A percentile compares a stretch with the other conserved stretches of the same genome.
phyloP scores from a whole-genome alignment of 75 land plant species.

The Ceratopteris richardii region DNA sequence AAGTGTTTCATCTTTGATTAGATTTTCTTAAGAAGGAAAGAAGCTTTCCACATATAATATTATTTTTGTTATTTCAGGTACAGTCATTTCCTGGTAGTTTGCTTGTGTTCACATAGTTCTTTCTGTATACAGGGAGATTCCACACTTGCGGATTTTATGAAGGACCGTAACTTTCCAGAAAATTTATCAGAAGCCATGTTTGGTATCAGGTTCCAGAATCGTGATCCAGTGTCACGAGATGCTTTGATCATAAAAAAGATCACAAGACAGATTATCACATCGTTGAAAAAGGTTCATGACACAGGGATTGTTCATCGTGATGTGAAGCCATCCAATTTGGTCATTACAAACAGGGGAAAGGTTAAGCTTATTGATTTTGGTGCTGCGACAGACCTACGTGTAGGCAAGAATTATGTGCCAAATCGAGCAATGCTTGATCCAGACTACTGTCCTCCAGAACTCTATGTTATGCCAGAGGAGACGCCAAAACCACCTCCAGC shows the following conservation, averaged over 20 bases:
- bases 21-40: too few species aligned
- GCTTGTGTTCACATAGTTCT: too few species aligned
- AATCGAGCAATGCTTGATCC: conserved; percentile 88
- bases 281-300: conserved; percentile 80
- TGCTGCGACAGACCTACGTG: conserved; percentile 97
- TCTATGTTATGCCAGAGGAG: conserved; percentile 91
- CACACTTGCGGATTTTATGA: conserved; percentile 85
- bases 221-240: conserved; percentile 44
- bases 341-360: conserved; percentile 80
- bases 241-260: conserved; percentile 87
- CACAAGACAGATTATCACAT: conserved; percentile 77
- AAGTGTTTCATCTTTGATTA: too few species aligned
- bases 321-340: conserved; percentile 92
- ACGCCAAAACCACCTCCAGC: conserved; percentile 91
- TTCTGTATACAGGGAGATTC: conserved; percentile 64
- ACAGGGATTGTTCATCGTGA: conserved; percentile 97
- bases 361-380: conserved; percentile 97
- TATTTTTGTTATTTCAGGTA: too few species aligned
- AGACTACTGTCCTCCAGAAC: conserved; percentile 97
- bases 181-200: conserved; percentile 76
- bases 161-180: conserved; percentile 65
- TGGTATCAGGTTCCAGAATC: conserved; percentile 61
- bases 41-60: too few species aligned
- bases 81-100: too few species aligned
- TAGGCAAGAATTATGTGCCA: conserved; percentile 91